Percentiles rank a stretch among this genome's conserved stretches.
These are phyloP conservation scores for Cardamine chenopodiifolia DNA, from an alignment of 345 rosid genomes.

Conservation along the genomic window DNA sequence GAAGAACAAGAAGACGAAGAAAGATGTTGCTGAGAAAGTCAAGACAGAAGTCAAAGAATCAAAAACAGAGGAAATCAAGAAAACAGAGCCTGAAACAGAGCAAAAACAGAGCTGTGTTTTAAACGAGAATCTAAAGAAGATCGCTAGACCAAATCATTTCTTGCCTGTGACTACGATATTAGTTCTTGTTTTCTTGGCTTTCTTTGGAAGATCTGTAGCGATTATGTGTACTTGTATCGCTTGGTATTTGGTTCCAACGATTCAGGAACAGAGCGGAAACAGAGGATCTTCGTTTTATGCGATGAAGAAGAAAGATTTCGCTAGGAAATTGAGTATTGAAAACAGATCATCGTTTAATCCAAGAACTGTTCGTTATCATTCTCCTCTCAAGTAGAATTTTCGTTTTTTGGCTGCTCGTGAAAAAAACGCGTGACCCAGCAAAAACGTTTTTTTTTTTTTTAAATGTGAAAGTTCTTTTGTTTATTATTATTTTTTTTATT, in stretches of 20 bases:
- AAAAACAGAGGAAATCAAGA: constrained; percentile 29
- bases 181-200: constrained; percentile 56
- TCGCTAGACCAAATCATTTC: constrained; percentile 51
- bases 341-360: constrained; percentile 44
- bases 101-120: constrained; percentile 34
- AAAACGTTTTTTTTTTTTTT: neutral
- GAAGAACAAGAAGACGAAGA: constrained; percentile 12
- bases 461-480: constrained; percentile 18
- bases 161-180: constrained; percentile 52
- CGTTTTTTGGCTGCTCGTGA: constrained; percentile 35
- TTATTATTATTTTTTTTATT: neutral
- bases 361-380: constrained; percentile 22
- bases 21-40: constrained; percentile 16
- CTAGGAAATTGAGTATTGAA: constrained; percentile 48
- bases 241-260: constrained; percentile 67
- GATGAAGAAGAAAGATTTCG: constrained; percentile 54
- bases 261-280: constrained; percentile 41
- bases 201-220: constrained; percentile 70
- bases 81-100: constrained; percentile 36
- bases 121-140: constrained; percentile 38
- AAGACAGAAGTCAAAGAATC: constrained; percentile 29
- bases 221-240: constrained; percentile 58
- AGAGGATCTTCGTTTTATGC: constrained; percentile 20
- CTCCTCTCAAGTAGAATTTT: constrained; percentile 29
- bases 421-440: constrained; percentile 24